Base-by-base conservation (phyloP, 2,329 filamentous ascomycete genomes). In the Talaromyces rugulosus region DNA sequence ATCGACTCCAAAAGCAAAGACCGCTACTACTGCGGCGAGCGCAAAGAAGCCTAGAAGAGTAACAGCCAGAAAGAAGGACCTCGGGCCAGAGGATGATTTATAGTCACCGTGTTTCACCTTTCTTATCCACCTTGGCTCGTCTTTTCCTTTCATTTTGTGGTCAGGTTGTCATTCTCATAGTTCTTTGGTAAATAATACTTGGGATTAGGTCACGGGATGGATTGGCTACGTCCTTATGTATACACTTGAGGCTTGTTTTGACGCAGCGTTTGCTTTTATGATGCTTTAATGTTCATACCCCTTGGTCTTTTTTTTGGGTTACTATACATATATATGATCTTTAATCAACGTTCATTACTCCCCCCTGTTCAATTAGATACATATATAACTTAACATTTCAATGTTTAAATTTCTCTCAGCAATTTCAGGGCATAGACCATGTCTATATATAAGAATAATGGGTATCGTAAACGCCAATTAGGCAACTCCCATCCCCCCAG, bases 21-120 rank as follows among this genome's bases (percentile, higher is more conserved):
- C 30, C 2, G 18, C 28, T 31, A 8, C 12, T 18, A 18, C 47
- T 2, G 40, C 53, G 2, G 42, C 54, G 27, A 58, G 52, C 16
- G 28, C 53, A 9, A 56, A 78, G 70, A 78, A 76, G 58, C 70
- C 69, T 34, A 74, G 77, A 55, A 81, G 79, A 65, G 71, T 82
- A 69, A 78, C 77, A 7, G 76, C 79, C 1, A 69, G 80, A 57
- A 81, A 80, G 66, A 79, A 77, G 73, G 80, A 82, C 67, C 65
- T 81, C 58, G 79, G 72, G 4, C 76, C 78, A 1, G 78, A 79
- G 62, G 74, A 75, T 53, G 73, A 78, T 56, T 67, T 74, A 55
- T 69, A 64, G 23, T 55, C 44, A 14, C 33, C 2, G 16, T 40
- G 14, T 40, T n/a, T 50, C 11, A 14, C 18, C 18, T 23, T 51